Percentiles rank a stretch among this genome's conserved stretches.
These are phyloP conservation scores for Sordariomycetes sp. DNA, from an alignment of 2,329 filamentous ascomycete genomes.

Conservation along the genomic window DNA sequence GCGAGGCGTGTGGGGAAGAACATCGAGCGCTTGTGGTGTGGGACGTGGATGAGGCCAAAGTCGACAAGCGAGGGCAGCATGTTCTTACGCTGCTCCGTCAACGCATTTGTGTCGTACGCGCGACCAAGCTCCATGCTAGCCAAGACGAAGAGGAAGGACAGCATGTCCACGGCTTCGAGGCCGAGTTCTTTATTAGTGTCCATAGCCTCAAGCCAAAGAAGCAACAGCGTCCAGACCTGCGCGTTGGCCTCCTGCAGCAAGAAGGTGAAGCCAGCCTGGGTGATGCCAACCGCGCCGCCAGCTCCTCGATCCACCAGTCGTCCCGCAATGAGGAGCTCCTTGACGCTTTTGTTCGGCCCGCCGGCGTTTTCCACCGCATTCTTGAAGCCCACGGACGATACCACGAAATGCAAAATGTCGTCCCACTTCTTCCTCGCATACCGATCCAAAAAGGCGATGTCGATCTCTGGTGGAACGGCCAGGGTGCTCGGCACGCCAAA, in stretches of 20 bases:
- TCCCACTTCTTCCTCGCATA: constrained; percentile 92
- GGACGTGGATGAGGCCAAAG: constrained; percentile 83
- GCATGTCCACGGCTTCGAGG: constrained; percentile 85
- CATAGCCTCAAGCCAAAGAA: constrained; percentile 85
- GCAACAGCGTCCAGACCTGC: constrained; percentile 90
- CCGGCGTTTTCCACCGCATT: constrained; percentile 35
- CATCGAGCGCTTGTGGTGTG: constrained; percentile 45
- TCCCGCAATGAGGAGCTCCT: constrained; percentile 72
- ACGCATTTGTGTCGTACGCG: constrained; percentile 77
- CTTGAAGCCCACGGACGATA: constrained; percentile 59
- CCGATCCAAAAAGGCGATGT: constrained; percentile 66
- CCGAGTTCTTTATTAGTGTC: constrained; percentile 47
- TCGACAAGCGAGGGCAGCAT: constrained; percentile 89
- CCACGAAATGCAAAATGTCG: constrained; percentile 90
- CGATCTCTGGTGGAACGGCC: constrained; percentile 52
- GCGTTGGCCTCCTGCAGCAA: constrained; percentile 91
- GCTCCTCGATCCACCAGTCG: constrained; percentile 62
- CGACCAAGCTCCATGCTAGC: constrained; percentile 87
- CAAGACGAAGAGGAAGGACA: constrained; percentile 93
- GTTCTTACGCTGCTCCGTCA: constrained; percentile 72
- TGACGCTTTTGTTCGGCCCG: constrained; percentile 66
- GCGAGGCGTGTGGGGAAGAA: constrained; percentile 90
- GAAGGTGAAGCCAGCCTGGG: constrained; percentile 88
- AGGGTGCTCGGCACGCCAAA: constrained; percentile 79
- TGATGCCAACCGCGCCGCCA: constrained; percentile 69